phyloP scores from a whole-genome alignment of 73 alveolate genomes.

The Symbiodinium pilosum region DNA sequence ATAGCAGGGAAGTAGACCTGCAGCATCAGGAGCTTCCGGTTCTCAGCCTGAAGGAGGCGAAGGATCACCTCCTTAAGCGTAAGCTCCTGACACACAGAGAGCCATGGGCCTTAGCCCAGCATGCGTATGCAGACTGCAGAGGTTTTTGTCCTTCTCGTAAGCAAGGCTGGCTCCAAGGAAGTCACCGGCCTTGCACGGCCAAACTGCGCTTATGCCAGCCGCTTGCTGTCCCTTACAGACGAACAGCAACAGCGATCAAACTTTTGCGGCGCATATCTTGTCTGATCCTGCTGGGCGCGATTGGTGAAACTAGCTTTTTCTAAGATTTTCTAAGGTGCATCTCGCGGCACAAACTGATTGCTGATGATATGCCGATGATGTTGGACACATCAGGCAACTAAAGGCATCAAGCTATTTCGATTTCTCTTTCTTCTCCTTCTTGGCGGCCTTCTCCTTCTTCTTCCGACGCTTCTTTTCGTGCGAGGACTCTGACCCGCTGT shows the following conservation, averaged over 20 bases:
- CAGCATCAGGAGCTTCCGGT: constrained; percentile 76
- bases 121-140: not conserved
- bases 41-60: constrained; percentile 71
- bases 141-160: constrained; percentile 31
- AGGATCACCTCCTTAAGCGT: constrained; percentile 53
- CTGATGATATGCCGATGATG: no score
- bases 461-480: not conserved
- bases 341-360: no score
- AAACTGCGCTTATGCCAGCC: not conserved
- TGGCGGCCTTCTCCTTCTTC: not conserved
- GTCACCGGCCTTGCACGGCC: constrained; percentile 22
- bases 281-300: no score
- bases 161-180: constrained; percentile 56
- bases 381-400: no score
- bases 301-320: no score
- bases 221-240: not conserved
- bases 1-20: not conserved
- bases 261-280: no score
- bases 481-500: not conserved
- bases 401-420: not conserved
- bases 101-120: not conserved
- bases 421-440: constrained; percentile 34
- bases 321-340: no score
- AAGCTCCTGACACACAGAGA: not conserved
- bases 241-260: no score